Conservation (phyloP, 352 stramenopile genomes). For the Globisporangium irregulare region DNA sequence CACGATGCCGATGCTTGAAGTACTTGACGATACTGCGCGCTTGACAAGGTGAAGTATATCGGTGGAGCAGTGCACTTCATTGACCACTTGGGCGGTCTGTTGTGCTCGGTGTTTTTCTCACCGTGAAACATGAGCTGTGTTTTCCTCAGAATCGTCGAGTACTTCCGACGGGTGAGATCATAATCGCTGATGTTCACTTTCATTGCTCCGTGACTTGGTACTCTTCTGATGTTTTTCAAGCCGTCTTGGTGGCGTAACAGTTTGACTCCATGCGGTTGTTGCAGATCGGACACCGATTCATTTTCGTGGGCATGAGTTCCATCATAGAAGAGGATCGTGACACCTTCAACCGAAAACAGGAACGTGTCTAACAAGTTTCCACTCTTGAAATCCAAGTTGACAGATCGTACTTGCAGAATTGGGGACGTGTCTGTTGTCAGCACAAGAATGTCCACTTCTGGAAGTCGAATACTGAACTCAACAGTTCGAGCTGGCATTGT, state of each 20-base stretch:
- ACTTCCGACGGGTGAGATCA: constrained; percentile 38
- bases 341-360: constrained; percentile 46
- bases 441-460: constrained; percentile 61
- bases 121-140: constrained; percentile 63
- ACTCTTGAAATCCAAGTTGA: constrained; percentile 54
- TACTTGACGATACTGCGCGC: constrained; percentile 64
- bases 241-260: constrained; percentile 15
- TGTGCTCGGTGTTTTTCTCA: constrained; percentile 39
- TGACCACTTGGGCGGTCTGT: constrained; percentile 47
- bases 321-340: constrained; percentile 67
- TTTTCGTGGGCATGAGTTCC: constrained; percentile 7
- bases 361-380: constrained; percentile 50
- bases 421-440: constrained; percentile 61
- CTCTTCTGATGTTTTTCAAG: constrained; percentile 16
- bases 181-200: constrained; percentile 28
- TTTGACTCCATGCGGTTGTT: background rate
- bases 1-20: constrained; percentile 59
- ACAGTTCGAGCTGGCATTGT: constrained; percentile 22
- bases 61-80: constrained; percentile 67
- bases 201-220: constrained; percentile 6
- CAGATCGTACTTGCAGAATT: constrained; percentile 55
- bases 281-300: background rate
- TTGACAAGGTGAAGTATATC: constrained; percentile 70
- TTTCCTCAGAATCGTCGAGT: constrained; percentile 57
- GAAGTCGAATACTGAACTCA: constrained; percentile 53